phyloP scores from a whole-genome alignment of 495 filamentous ascomycete species.

The Aspergillus wentii region DNA sequence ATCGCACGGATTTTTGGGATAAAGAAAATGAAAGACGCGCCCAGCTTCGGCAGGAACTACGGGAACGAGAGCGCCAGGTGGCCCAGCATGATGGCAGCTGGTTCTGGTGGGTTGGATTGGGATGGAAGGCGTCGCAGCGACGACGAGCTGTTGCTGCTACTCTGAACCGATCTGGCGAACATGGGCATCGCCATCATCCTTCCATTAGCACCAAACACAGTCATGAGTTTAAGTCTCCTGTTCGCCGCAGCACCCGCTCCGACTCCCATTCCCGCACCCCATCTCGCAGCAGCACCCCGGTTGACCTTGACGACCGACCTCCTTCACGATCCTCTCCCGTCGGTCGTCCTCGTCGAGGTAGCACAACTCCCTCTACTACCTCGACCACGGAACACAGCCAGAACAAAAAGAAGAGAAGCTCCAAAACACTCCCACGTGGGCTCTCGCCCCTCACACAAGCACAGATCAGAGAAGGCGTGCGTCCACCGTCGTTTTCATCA shows the following conservation, averaged over 20 bases:
- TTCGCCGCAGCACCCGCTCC: conserved; percentile 34
- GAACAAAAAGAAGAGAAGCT: conserved; percentile 30
- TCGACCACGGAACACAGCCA: conserved; percentile 25
- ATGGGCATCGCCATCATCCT: conserved; percentile 28
- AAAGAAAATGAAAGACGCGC: conserved; percentile 87
- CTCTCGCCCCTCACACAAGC: conserved; percentile 40
- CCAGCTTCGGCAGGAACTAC: conserved; percentile 62
- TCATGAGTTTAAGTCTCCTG: conserved; percentile 30
- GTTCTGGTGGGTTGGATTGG: conserved; percentile 65
- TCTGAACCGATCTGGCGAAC: conserved; percentile 21
- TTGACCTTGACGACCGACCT: conserved; percentile 33
- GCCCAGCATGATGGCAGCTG: conserved; percentile 68
- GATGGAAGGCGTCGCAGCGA: conserved; percentile 58
- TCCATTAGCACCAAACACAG: conserved; percentile 27
- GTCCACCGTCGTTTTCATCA: conserved; percentile 32
- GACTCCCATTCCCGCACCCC: conserved; percentile 44
- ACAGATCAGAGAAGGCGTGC: conserved; percentile 38
- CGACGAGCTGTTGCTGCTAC: conserved; percentile 30
- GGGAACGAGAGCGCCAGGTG: conserved; percentile 57
- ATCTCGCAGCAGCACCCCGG: conserved; percentile 47
- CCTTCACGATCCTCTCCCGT: conserved; percentile 31
- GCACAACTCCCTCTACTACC: conserved; percentile 18
- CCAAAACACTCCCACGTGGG: conserved; percentile 30
- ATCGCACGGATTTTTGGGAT: conserved; percentile 92
- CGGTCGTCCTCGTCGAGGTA: conserved; percentile 33